These are phyloP conservation scores for Arachis hypogaea DNA, from an alignment of 306 rosid species.

Conservation along the genomic window DNA sequence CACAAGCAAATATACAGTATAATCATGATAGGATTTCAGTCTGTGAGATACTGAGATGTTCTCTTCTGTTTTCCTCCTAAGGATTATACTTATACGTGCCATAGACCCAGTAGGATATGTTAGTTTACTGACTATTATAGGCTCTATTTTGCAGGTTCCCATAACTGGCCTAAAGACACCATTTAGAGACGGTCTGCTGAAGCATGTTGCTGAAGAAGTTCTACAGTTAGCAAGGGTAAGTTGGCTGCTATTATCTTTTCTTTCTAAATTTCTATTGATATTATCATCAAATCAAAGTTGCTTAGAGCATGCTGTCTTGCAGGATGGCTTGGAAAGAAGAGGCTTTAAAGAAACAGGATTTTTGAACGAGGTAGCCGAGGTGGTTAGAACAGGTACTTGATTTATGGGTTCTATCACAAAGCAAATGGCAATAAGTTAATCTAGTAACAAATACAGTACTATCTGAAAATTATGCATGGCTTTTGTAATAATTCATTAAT, in stretches of 20 bases:
- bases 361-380: slow-evolving; percentile 90
- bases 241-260: slow-evolving; percentile 15
- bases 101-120: not conserved
- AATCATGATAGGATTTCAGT: slow-evolving; percentile 2
- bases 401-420: not conserved
- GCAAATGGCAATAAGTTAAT: not conserved
- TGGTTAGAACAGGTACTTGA: slow-evolving; percentile 78
- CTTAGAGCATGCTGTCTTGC: slow-evolving; percentile 31
- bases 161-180: slow-evolving; percentile 83
- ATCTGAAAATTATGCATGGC: not conserved
- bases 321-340: slow-evolving; percentile 98
- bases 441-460: not conserved
- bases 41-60: slow-evolving; percentile 10
- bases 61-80: slow-evolving; percentile 10
- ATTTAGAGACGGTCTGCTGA: slow-evolving; percentile 89
- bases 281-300: slow-evolving; percentile 34
- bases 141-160: slow-evolving; percentile 65
- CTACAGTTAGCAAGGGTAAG: slow-evolving; percentile 80
- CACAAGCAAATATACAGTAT: not conserved
- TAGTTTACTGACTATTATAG: slow-evolving; percentile 36
- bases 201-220: slow-evolving; percentile 90
- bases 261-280: not conserved
- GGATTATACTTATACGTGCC: slow-evolving; percentile 24
- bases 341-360: slow-evolving; percentile 92
- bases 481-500: not conserved